Evolutionary conservation across 2,329 filamentous ascomycete species (phyloP).

Genomic region (Colletotrichum sp.): DNA sequence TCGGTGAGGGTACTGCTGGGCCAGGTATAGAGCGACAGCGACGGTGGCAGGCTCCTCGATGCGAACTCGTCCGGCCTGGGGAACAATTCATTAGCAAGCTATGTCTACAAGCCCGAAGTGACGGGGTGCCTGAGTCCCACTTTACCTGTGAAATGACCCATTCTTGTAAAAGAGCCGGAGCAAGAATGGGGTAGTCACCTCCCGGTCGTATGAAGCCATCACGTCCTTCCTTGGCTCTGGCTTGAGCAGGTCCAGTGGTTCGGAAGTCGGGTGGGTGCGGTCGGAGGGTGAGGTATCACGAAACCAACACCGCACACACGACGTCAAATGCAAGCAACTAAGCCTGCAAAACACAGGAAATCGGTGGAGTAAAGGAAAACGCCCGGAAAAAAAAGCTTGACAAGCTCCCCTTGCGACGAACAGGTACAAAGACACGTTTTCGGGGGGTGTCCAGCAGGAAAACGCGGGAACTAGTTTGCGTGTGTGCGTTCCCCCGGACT

Average conservation of each 20-base stretch:
- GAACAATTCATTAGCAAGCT: background rate
- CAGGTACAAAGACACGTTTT: conserved; percentile 16
- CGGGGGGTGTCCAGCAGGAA: background rate
- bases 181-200: conserved; percentile 79
- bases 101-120: conserved; percentile 14
- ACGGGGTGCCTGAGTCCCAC: background rate
- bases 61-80: conserved; percentile 75
- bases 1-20: conserved; percentile 80
- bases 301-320: background rate
- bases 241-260: background rate
- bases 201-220: conserved; percentile 54
- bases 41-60: conserved; percentile 61
- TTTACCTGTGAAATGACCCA: conserved; percentile 73
- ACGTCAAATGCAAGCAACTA: background rate
- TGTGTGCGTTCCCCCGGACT: conserved; percentile 3
- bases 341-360: background rate
- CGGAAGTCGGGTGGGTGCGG: background rate
- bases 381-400: background rate
- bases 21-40: conserved; percentile 88
- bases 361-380: conserved; percentile 3
- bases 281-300: background rate
- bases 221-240: background rate
- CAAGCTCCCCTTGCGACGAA: conserved; percentile 20
- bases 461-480: conserved; percentile 9
- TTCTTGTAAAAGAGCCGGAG: conserved; percentile 84